Evolutionary conservation across 768 basidiomycete species (phyloP).

Genomic region (Leucocoprinus sp.): DNA sequence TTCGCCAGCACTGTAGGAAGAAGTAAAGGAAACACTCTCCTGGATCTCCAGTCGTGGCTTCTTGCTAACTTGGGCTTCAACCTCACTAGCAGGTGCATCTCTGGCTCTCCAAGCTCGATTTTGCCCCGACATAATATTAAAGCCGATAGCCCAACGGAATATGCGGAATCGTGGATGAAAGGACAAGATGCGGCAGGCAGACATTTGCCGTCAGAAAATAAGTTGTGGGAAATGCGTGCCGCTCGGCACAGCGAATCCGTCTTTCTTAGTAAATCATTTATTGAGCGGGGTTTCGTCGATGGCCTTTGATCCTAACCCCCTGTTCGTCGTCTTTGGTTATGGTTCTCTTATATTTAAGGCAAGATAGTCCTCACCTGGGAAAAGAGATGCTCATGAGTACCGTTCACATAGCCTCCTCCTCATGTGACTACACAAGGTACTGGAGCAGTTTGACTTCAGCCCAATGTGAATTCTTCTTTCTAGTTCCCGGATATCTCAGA

Average conservation of each 20-base stretch:
- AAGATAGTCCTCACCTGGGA: conserved; percentile 2
- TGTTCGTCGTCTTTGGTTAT: conserved; percentile 84
- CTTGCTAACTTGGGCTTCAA: conserved; percentile 4
- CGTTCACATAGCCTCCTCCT: conserved; percentile 59
- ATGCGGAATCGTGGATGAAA: neutral
- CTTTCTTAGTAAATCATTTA: too few relatives aligned
- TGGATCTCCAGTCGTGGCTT: conserved; percentile 3
- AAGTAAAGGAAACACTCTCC: neutral
- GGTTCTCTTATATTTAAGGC: conserved; percentile 93
- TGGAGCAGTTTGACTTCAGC: neutral
- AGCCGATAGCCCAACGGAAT: neutral
- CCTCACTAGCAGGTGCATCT: conserved; percentile 2
- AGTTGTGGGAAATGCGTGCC: too few relatives aligned
- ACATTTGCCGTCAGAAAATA: too few relatives aligned
- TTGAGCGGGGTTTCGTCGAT: conserved; percentile 1
- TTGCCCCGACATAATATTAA: conserved; percentile 3
- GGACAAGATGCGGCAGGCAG: neutral
- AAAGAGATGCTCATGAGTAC: neutral
- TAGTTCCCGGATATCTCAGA: conserved; percentile 79
- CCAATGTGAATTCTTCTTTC: neutral
- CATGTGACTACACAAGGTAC: conserved; percentile 64
- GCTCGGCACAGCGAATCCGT: too few relatives aligned
- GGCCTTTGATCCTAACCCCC: conserved; percentile 10
- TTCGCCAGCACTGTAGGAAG: neutral
- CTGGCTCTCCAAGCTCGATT: conserved; percentile 1